Base-by-base conservation (phyloP, 1,284 basidiomycete species). In the Blastosporella zonata region DNA sequence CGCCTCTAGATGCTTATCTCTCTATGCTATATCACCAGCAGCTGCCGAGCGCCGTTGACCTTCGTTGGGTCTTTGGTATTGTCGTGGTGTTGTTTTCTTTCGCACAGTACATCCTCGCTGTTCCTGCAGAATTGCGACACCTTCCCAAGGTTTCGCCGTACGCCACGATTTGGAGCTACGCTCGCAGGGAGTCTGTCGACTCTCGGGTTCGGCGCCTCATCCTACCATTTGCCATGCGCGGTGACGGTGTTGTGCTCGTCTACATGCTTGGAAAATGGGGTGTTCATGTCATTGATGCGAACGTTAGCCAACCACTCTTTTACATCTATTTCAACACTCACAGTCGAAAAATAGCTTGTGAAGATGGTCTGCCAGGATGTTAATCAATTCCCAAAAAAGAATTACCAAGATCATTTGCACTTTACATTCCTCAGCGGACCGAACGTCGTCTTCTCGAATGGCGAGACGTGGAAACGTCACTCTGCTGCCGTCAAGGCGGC, bases 261-360 rank as follows among this genome's bases (percentile, higher is more conserved):
- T 62, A 56, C 44, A 59, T 60, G 57, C 49, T 62, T 2, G 59
- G 60, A 20, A 61, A 60, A 52, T 62, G 60, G 60, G 57, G 55
- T 15, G 56, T 62, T 35, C 60, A 62, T 35, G 49, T 62, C 36
- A 35, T 61, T 15, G 59, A 61, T 31, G 38, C 55, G 9, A 46
- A 51, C 15, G 60, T 62, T 43, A 7, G 58, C 55, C n/a, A 5
- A 12, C 17, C 5, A 3, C 35, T 0, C 27, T 23, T 38, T 10
- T 18, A 35, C 29, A 13, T 28, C 15, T 18, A 10, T 3, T n/a
- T 31, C 27, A 39, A 12, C 20, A 29, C 28, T 29, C 20, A 17
- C 17, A 15, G 22, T 6, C 9, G 22, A 21, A 12, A 6, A 21
- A 34, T 34, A 62, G 60, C 47, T 62, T 6, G 47, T 59, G 18